phyloP scores from a whole-genome alignment of 2,329 filamentous ascomycete species.

The Chaetomium strumarium region DNA sequence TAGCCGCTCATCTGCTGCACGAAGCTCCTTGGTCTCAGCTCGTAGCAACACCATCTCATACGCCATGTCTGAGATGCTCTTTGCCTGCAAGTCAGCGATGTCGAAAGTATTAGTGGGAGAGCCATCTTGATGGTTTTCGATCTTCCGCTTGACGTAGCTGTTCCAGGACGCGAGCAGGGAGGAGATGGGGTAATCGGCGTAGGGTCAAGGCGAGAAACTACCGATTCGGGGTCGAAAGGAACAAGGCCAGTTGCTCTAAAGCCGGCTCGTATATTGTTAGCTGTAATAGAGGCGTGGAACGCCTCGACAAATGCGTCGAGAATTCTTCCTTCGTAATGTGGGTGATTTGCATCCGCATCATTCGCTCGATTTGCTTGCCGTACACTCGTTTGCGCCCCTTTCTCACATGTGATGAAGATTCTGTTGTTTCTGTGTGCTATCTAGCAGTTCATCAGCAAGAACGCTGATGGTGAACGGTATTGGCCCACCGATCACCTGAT shows the following conservation, averaged over 20 bases:
- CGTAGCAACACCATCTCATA: slow-evolving; percentile 5
- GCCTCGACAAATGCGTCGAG: slow-evolving; percentile 1
- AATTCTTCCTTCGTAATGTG: slow-evolving; percentile 1
- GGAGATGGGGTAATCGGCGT: neutral
- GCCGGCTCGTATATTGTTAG: slow-evolving; percentile 1
- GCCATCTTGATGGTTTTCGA: slow-evolving; percentile 4
- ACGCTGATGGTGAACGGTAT: no score
- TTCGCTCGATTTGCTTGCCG: neutral
- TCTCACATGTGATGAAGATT: no score
- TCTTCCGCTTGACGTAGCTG: slow-evolving; percentile 6
- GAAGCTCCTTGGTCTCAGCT: slow-evolving; percentile 6
- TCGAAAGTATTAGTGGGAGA: slow-evolving; percentile 1
- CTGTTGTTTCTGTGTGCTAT: no score
- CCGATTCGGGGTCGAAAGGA: slow-evolving; percentile 6
- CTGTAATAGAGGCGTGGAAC: slow-evolving; percentile 4
- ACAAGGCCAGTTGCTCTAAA: slow-evolving; percentile 1
- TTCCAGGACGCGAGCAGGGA: neutral
- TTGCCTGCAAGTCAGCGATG: slow-evolving; percentile 3
- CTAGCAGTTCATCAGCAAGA: no score
- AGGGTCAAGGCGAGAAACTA: slow-evolving; percentile 4
- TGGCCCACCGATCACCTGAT: no score
- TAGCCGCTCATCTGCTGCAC: slow-evolving; percentile 5
- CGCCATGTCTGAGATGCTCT: slow-evolving; percentile 3
- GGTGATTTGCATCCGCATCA: neutral
- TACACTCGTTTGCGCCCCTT: no score